Percentiles rank a stretch among this genome's conserved stretches.
Conservation (phyloP, 169 alveolate species). For the Cardiosporidium cionae region DNA sequence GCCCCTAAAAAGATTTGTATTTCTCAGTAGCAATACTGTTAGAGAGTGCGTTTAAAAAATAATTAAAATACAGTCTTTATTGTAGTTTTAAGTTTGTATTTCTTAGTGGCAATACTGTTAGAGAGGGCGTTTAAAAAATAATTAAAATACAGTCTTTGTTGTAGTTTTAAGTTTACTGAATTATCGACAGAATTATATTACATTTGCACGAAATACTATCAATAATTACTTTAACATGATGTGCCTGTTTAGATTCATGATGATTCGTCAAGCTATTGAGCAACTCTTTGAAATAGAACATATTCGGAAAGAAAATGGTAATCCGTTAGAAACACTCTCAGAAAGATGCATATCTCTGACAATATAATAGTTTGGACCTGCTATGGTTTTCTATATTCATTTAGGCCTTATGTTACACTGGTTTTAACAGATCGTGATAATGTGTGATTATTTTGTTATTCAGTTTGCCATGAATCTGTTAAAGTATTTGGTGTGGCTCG, state of each 20-base stretch:
- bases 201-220: background rate
- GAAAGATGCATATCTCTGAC: background rate
- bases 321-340: background rate
- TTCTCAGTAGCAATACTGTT: background rate
- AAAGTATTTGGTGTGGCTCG: slow-evolving; percentile 38
- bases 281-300: slow-evolving; percentile 27
- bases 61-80: background rate
- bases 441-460: background rate
- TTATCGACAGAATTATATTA: too few species aligned
- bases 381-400: background rate
- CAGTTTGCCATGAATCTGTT: background rate
- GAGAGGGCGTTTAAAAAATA: background rate
- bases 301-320: slow-evolving; percentile 3
- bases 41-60: background rate
- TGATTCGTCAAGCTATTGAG: slow-evolving; percentile 13
- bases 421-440: background rate
- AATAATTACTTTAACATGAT: background rate
- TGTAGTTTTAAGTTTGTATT: background rate
- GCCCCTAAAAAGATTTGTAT: background rate
- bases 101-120: background rate
- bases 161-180: too few species aligned
- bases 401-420: background rate
- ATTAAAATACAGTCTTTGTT: background rate
- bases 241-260: slow-evolving; percentile 32
- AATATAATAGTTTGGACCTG: background rate